Conservation (phyloP, 345 rosid species). For the Populus alba region DNA sequence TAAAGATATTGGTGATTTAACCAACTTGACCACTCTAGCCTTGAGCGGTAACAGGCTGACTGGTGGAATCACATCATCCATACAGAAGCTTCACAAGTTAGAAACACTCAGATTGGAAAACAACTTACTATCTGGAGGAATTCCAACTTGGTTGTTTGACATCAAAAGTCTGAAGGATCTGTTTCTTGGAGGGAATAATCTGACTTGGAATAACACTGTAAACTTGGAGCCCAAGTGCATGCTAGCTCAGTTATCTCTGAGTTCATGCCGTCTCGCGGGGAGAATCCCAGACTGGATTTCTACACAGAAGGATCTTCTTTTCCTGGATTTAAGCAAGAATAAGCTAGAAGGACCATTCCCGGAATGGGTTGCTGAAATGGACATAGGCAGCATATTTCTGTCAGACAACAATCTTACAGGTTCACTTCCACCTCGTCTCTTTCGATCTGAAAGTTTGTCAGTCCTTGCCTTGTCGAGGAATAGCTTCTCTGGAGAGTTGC, state of each 20-base stretch:
- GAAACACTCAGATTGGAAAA: constrained; percentile 27
- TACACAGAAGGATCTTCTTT: constrained; percentile 27
- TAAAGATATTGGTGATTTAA: constrained; percentile 25
- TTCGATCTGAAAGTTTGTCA: constrained; percentile 21
- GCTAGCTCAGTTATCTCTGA: constrained; percentile 35
- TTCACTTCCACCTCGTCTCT: constrained; percentile 36
- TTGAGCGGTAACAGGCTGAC: constrained; percentile 29
- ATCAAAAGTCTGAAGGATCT: constrained; percentile 25
- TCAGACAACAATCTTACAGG: constrained; percentile 48
- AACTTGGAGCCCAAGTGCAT: constrained; percentile 23
- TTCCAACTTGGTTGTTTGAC: constrained; percentile 46
- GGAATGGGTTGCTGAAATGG: constrained; percentile 37
- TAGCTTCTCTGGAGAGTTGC: constrained; percentile 41
- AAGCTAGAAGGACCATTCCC: constrained; percentile 40
- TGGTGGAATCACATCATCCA: constrained; percentile 36
- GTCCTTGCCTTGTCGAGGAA: constrained; percentile 39
- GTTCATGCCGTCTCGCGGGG: constrained; percentile 38
- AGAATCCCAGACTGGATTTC: constrained; percentile 43
- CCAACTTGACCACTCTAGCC: constrained; percentile 23
- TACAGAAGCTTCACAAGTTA: constrained; percentile 31
- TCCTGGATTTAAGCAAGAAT: constrained; percentile 44
- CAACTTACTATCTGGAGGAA: constrained; percentile 31
- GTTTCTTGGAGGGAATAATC: constrained; percentile 39
- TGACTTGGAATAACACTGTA: constrained; percentile 36
- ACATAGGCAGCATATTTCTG: constrained; percentile 18